These are phyloP conservation scores for Phyllosticta ampelicida DNA, from an alignment of 2,329 filamentous ascomycete species.

Conservation along the genomic window DNA sequence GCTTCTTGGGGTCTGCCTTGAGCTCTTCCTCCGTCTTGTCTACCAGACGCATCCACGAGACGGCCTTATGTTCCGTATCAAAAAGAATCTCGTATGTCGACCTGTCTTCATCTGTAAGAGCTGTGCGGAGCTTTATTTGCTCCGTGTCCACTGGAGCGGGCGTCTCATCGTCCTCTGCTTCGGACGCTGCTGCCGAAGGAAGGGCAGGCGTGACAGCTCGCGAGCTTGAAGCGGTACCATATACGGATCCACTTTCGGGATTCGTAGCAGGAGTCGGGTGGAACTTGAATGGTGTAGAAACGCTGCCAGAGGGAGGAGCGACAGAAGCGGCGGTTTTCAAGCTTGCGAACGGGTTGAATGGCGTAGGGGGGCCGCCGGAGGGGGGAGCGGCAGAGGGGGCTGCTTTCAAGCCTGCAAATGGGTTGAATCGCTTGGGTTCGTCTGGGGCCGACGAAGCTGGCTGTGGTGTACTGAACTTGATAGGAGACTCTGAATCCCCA, in stretches of 20 bases:
- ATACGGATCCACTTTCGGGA: slow-evolving; percentile 2
- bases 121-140: slow-evolving; percentile 14
- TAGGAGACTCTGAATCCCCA: slow-evolving; percentile 5
- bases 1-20: slow-evolving; percentile 14
- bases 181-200: slow-evolving; percentile 16
- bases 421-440: not conserved
- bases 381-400: not conserved
- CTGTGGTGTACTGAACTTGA: slow-evolving; percentile 10
- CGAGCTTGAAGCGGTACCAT: slow-evolving; percentile 16
- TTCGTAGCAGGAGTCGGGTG: slow-evolving; percentile 6
- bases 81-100: slow-evolving; percentile 24
- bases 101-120: slow-evolving; percentile 24
- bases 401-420: not conserved
- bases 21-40: slow-evolving; percentile 16
- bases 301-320: slow-evolving; percentile 1
- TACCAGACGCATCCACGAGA: slow-evolving; percentile 18
- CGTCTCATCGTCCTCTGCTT: slow-evolving; percentile 22
- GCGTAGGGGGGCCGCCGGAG: slow-evolving; percentile 16
- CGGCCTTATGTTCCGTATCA: slow-evolving; percentile 6
- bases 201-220: slow-evolving; percentile 24
- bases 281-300: slow-evolving; percentile 11
- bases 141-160: slow-evolving; percentile 18
- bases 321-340: slow-evolving; percentile 1
- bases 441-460: not conserved
- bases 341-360: slow-evolving; percentile 21